These are phyloP conservation scores for Brassica incana DNA, from an alignment of 345 rosid species.

Conservation along the genomic window DNA sequence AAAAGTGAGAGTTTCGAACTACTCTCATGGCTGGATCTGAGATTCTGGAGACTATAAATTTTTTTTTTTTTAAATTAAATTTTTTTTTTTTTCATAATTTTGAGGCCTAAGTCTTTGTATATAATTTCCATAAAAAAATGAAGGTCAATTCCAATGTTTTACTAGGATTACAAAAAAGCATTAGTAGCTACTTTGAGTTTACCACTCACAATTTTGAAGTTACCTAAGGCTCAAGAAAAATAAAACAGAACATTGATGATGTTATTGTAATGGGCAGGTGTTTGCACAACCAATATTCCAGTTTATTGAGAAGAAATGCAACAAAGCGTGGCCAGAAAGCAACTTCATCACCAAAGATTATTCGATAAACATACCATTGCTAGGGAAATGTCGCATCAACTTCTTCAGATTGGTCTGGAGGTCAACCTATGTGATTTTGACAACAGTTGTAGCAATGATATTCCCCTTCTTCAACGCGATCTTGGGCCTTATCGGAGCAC, in stretches of 20 bases:
- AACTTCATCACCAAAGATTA: conserved; percentile 57
- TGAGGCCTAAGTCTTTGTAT: too few species aligned
- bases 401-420: conserved; percentile 75
- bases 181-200: neutral
- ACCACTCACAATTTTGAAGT: neutral
- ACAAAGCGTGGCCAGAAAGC: conserved; percentile 59
- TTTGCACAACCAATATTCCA: conserved; percentile 68
- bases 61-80: too few species aligned
- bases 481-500: conserved; percentile 75
- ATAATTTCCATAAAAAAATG: too few species aligned
- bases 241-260: neutral
- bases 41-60: too few species aligned
- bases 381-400: conserved; percentile 55
- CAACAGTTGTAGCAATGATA: conserved; percentile 71
- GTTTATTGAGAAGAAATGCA: conserved; percentile 55
- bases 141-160: too few species aligned
- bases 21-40: too few species aligned
- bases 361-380: conserved; percentile 41
- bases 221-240: neutral
- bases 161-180: neutral
- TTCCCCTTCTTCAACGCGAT: conserved; percentile 90
- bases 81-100: too few species aligned
- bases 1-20: neutral
- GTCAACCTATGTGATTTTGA: conserved; percentile 58
- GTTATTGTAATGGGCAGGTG: conserved; percentile 33